A percentile compares a stretch with the other conserved stretches of the same genome.
These are phyloP conservation scores for Caloboletus inedulis DNA, from an alignment of 1,284 basidiomycete species.

Conservation along the genomic window DNA sequence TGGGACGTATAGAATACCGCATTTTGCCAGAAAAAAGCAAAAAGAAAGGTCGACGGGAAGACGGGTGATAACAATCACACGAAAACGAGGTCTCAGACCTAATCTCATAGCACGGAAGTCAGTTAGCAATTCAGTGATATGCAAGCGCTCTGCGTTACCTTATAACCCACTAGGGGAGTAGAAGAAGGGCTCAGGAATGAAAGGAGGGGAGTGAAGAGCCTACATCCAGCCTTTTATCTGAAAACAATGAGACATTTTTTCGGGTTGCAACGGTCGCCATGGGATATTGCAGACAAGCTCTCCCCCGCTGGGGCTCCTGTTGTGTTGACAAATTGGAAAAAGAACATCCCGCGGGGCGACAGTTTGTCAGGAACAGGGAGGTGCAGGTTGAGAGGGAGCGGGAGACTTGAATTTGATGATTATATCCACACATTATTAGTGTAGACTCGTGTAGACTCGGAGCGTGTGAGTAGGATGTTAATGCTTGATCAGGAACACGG, in stretches of 20 bases:
- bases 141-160: conserved; percentile 8
- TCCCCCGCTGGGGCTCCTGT: background rate
- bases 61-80: conserved; percentile 7
- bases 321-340: conserved; percentile 3
- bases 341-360: background rate
- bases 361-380: background rate
- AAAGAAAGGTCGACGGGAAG: background rate
- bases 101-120: background rate
- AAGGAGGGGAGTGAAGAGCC: background rate
- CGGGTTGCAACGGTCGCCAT: conserved; percentile 14
- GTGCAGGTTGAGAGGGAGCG: background rate
- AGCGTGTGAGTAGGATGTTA: background rate
- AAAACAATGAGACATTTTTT: background rate
- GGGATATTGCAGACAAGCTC: background rate
- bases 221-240: conserved; percentile 13
- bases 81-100: conserved; percentile 23
- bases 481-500: no score
- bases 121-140: background rate
- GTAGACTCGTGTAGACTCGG: no score
- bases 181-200: background rate
- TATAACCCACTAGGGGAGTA: conserved; percentile 11
- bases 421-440: background rate
- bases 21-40: conserved; percentile 10
- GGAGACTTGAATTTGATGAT: background rate
- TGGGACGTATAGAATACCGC: conserved; percentile 3